Evolutionary conservation across 2,329 filamentous ascomycete genomes (phyloP), one percentile per base, ranked within the genome.

Genomic region (Curvularia verruculosa): DNA sequence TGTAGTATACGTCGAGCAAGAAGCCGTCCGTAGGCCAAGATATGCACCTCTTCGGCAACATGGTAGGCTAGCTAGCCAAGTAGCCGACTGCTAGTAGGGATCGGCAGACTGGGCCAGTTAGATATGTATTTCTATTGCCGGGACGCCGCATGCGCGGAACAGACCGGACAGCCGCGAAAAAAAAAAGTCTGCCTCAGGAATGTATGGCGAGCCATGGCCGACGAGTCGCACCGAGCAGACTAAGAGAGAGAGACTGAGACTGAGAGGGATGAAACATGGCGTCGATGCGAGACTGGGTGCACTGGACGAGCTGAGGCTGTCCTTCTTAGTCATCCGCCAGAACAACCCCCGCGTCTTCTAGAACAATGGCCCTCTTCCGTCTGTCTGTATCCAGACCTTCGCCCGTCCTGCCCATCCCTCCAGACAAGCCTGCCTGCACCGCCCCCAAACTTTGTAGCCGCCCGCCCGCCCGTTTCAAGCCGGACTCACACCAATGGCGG

Each of bases 401-500:
- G 23, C 40, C 40, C 40, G 15, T n/a, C 40, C 40, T 43, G 40
- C 12, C 15, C 40, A 26, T 26, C 6, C 23, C 23, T 23, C 23
- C 40, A 43, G 23, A n/a, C 21, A 43, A 43, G 40, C 40, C 40
- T 13, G 40, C 21, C 23, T 13, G 34, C 34, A 8, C 15, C 34
- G 34, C 34, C 34, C n/a, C 34, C 26, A 28, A 28, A 45, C 43
- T 45, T 28, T 45, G 24, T n/a, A 45, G 43, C 43, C 43, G 26
- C 43, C 24, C 41, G n/a, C 41, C 41, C 41, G 24, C 24, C 24
- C 24, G 24, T 4, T 29, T 12, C 39, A 41, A 49, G 39, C 50
- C 53, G 24, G 5, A 21, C 3, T 15, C 26, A 21, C 40, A 37
- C 45, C 40, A 19, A 72, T 72, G 68, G 55, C 59, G 8, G 48